Base-by-base conservation (phyloP, 2,329 filamentous ascomycete genomes). In the Pyricularia pennisetigena region DNA sequence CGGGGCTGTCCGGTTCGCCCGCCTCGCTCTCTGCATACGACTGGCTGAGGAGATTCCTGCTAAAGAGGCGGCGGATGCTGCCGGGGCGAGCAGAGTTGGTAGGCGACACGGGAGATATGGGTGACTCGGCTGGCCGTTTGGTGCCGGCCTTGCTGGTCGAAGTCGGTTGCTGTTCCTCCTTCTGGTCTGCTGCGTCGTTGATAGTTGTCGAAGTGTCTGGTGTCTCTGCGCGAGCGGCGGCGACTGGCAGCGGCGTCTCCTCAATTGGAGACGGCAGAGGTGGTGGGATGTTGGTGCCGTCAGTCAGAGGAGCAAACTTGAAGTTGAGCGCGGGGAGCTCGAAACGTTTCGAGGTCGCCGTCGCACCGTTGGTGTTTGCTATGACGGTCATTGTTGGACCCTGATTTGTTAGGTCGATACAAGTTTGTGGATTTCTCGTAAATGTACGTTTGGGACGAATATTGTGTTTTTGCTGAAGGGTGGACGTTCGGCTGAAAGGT, bases 231-330 rank as follows among this genome's bases (percentile, higher is more conserved):
- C 70, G 66, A 7, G 24, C 14, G 68, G 80, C 79, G 61, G 79
- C 82, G n/a, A 4, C 12, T 12, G 80, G 81, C 68, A 80, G 79
- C 63, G 79, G 79, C 59, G 80, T 79, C 74, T 85, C 82, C 72
- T 80, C 77, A 67, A 82, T 76, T 64, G 85, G 85, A 65, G 85
- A 87, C 23, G 85, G 84, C 64, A 79, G 79, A 28, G 86, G 86
- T 32, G 86, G 83, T 62, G 86, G 86, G 71, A 88, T 88, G 73
- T 85, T 74, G 74, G 86, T 88, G 68, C 86, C 86, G 59, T 88
- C 85, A 62, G 86, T 88, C 74, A 88, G 79, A 64, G 82, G 85
- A 69, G 82, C 81, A 72, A 87, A 86, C 71, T 86, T 82, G 78
- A 88, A 81, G 71, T 88, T 79, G 70, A 88, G 80, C 64, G 81